Percentiles rank a stretch among this genome's conserved stretches.
Conservation (phyloP, 345 rosid species). For the Linum tenue region DNA sequence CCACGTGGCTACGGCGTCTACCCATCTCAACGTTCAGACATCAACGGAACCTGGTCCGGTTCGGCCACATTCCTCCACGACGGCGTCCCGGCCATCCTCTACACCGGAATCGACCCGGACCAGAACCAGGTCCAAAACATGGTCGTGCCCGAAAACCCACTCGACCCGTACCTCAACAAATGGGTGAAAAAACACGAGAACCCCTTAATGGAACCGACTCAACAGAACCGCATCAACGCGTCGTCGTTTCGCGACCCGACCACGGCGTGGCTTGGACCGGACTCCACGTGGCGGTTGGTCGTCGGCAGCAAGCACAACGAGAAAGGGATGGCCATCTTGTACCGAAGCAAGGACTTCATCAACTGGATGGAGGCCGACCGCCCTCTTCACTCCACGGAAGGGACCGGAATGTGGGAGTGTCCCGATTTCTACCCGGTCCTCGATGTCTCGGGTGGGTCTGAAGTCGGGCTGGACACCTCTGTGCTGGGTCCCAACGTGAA, state of each 20-base stretch:
- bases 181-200: constrained; percentile 44
- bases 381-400: neutral
- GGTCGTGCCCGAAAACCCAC: constrained; percentile 40
- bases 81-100: constrained; percentile 52
- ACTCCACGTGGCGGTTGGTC: neutral
- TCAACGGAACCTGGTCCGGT: constrained; percentile 71
- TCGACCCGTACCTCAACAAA: constrained; percentile 45
- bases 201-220: constrained; percentile 24
- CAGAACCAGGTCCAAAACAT: constrained; percentile 45
- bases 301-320: neutral
- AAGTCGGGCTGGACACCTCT: neutral
- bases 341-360: neutral
- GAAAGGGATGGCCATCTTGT: neutral
- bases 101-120: constrained; percentile 44
- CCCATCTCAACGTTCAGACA: constrained; percentile 45
- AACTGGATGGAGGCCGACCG: neutral
- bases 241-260: constrained; percentile 1
- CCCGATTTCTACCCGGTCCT: neutral
- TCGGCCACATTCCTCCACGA: constrained; percentile 49
- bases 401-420: constrained; percentile 1
- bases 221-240: neutral
- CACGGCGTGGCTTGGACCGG: neutral
- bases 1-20: constrained; percentile 47
- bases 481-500: neutral
- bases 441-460: neutral